Conservation (phyloP, 495 filamentous ascomycete species). For the Aspergillus kassunensis region DNA sequence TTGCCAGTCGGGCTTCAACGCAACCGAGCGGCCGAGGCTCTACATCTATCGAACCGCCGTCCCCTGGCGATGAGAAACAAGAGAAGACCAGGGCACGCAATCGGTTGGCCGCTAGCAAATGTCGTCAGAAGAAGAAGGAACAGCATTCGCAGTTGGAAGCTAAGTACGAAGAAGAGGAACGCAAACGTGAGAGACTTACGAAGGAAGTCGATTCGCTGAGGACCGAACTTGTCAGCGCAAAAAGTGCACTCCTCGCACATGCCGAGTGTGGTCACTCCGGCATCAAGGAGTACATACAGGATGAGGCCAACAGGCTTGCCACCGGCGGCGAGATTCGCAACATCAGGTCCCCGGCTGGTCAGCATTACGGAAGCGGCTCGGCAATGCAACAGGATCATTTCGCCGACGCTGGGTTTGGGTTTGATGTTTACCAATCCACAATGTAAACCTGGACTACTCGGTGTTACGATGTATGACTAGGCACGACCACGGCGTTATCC, state of each 20-base stretch:
- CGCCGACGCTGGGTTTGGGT: background rate
- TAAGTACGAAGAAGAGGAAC: background rate
- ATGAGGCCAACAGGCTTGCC: slow-evolving; percentile 39
- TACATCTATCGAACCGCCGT: background rate
- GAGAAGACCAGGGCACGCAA: slow-evolving; percentile 72
- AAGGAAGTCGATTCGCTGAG: slow-evolving; percentile 44
- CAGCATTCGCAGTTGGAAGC: background rate
- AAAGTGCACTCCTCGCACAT: slow-evolving; percentile 56
- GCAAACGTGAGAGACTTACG: slow-evolving; percentile 33
- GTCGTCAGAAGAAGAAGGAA: slow-evolving; percentile 63
- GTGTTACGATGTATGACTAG: background rate
- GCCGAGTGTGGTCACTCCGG: slow-evolving; percentile 54
- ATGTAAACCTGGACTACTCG: background rate
- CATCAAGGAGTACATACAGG: slow-evolving; percentile 47
- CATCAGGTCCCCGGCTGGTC: background rate
- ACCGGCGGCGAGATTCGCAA: background rate
- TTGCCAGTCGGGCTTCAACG: background rate
- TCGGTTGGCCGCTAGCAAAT: slow-evolving; percentile 79
- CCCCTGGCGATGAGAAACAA: slow-evolving; percentile 14
- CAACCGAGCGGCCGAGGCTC: background rate
- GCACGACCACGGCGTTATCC: no score
- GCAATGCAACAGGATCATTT: background rate
- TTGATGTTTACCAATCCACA: background rate
- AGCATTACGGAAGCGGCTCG: background rate
- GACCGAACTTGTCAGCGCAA: slow-evolving; percentile 54